Evolutionary conservation across 2,329 filamentous ascomycete species (phyloP).

Genomic region (Fusarium musae): DNA sequence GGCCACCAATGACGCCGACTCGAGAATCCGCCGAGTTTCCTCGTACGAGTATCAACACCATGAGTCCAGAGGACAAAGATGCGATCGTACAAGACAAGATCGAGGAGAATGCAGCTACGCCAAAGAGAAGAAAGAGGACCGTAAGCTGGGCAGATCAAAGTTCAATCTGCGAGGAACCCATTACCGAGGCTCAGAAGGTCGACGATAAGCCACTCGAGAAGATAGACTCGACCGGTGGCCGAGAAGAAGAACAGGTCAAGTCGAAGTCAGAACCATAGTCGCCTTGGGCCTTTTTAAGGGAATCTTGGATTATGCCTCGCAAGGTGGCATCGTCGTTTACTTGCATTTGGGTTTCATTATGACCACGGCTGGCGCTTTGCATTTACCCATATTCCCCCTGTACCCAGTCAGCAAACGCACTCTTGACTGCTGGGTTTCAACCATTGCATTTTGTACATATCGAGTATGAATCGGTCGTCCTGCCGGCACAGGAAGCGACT

Average conservation of each 20-base stretch:
- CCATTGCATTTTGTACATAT: slow-evolving; percentile 33
- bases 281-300: background rate
- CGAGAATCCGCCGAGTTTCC: slow-evolving; percentile 44
- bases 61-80: slow-evolving; percentile 30
- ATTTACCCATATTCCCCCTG: slow-evolving; percentile 18
- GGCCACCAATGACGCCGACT: slow-evolving; percentile 49
- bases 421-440: slow-evolving; percentile 10
- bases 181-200: slow-evolving; percentile 13
- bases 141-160: slow-evolving; percentile 43
- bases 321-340: background rate
- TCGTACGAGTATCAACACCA: slow-evolving; percentile 14
- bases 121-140: slow-evolving; percentile 34
- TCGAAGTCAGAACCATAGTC: slow-evolving; percentile 16
- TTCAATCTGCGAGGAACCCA: slow-evolving; percentile 28
- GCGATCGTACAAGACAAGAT: slow-evolving; percentile 28
- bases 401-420: slow-evolving; percentile 6
- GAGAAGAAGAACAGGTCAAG: slow-evolving; percentile 3
- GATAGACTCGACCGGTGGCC: slow-evolving; percentile 17
- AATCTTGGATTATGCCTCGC: background rate
- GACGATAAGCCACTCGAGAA: slow-evolving; percentile 29
- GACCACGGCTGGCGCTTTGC: slow-evolving; percentile 10
- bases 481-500: slow-evolving; percentile 27
- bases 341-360: slow-evolving; percentile 6
- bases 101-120: slow-evolving; percentile 24
- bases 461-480: slow-evolving; percentile 22